phyloP scores from a whole-genome alignment of 306 rosid species.

The Pterocarpus santalinus region DNA sequence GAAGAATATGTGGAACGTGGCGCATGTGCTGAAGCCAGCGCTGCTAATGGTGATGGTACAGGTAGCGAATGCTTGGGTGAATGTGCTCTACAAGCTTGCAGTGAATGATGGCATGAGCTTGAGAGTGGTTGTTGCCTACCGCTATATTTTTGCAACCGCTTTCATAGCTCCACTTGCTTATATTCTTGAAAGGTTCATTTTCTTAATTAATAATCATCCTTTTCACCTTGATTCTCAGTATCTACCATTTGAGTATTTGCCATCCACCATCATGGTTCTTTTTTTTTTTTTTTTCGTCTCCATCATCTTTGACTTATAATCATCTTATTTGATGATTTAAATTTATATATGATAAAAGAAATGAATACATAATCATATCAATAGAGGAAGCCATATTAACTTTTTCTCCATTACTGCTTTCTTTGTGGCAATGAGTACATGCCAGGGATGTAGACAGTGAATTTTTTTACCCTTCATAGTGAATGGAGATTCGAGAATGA shows the following conservation, averaged over 20 bases:
- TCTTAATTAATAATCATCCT: too few relatives aligned
- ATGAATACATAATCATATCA: too few relatives aligned
- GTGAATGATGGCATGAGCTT: constrained; percentile 68
- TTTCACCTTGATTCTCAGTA: too few relatives aligned
- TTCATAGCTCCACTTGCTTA: constrained; percentile 71
- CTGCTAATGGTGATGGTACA: constrained; percentile 61
- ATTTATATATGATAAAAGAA: too few relatives aligned
- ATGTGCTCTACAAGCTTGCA: constrained; percentile 69
- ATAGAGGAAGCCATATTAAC: too few relatives aligned
- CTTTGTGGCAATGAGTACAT: neutral
- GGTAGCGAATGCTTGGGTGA: constrained; percentile 59
- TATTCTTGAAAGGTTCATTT: constrained; percentile 58
- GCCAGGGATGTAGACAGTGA: neutral
- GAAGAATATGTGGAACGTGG: neutral
- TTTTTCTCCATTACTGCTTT: neutral
- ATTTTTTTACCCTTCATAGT: neutral
- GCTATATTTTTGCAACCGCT: constrained; percentile 60
- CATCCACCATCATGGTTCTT: too few relatives aligned
- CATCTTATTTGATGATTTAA: too few relatives aligned
- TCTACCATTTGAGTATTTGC: too few relatives aligned
- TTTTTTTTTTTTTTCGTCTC: too few relatives aligned
- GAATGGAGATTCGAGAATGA: neutral
- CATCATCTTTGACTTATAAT: too few relatives aligned
- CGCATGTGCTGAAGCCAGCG: constrained; percentile 56
- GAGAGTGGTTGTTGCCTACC: constrained; percentile 68